phyloP scores from a whole-genome alignment of 257 asterid species.

The Gentiana macrophylla region DNA sequence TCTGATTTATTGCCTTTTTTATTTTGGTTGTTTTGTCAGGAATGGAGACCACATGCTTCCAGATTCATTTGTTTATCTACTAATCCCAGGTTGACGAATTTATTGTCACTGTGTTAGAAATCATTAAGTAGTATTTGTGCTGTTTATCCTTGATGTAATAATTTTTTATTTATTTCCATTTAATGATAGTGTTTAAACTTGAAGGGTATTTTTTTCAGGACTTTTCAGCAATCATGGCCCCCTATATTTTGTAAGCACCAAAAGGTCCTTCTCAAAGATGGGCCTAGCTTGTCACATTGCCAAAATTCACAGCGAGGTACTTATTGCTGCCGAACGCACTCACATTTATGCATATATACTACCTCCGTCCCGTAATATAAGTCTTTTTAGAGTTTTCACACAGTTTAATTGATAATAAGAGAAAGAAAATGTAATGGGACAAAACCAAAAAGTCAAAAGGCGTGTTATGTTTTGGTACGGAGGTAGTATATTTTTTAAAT shows the following conservation, averaged over 20 bases:
- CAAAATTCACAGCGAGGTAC: constrained; percentile 88
- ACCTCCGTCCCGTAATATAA: too few relatives aligned
- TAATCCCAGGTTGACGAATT: constrained; percentile 66
- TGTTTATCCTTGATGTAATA: not conserved
- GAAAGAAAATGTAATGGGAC: too few relatives aligned
- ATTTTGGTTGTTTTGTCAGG: constrained; percentile 29
- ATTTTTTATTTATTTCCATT: too few relatives aligned
- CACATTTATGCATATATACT: too few relatives aligned
- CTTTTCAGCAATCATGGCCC: constrained; percentile 94
- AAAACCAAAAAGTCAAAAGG: too few relatives aligned
- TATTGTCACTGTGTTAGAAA: not conserved
- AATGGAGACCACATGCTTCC: constrained; percentile 78
- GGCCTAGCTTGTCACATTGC: constrained; percentile 93
- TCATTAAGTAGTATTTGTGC: not conserved
- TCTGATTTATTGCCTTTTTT: constrained; percentile 2
- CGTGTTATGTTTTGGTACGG: too few relatives aligned
- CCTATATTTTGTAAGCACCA: constrained; percentile 69
- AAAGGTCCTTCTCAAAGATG: constrained; percentile 80
- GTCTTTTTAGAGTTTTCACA: too few relatives aligned
- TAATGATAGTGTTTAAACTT: too few relatives aligned
- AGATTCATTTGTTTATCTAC: constrained; percentile 72
- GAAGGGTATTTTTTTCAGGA: constrained; percentile 30
- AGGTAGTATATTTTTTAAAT: too few relatives aligned
- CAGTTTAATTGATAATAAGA: too few relatives aligned
- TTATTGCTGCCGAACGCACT: too few relatives aligned